Evolutionary conservation across 2,329 filamentous ascomycete genomes (phyloP).

Genomic region (Tolypocladium cylindrosporum): DNA sequence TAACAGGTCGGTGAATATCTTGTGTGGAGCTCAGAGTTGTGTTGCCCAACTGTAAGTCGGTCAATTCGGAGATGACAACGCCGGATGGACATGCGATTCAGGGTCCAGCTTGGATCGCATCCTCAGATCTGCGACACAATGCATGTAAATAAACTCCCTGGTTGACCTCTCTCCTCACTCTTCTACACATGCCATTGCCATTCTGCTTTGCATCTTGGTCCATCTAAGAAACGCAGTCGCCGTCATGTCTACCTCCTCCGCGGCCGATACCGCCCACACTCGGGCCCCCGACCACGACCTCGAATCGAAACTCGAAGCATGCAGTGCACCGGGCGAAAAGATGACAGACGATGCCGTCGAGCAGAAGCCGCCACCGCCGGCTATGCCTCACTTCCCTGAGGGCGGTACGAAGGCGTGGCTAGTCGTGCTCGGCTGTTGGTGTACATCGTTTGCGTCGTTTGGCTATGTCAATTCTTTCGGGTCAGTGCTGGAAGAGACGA

Average conservation of each 20-base stretch:
- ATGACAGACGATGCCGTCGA: not conserved
- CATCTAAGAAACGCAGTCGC: not conserved
- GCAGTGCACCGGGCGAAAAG: not conserved
- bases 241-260: not conserved
- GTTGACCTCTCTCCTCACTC: not conserved
- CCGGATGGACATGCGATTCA: not conserved
- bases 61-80: not conserved
- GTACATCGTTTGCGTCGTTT: not conserved
- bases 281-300: not conserved
- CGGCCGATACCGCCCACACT: not conserved
- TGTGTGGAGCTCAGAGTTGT: not conserved
- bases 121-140: not conserved
- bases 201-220: not conserved
- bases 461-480: not conserved
- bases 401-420: not conserved
- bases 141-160: not conserved
- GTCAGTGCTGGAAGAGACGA: not conserved
- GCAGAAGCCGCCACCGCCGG: not conserved
- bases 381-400: not conserved
- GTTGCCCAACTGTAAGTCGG: not conserved
- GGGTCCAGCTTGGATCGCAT: not conserved
- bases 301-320: not conserved
- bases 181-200: not conserved
- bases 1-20: too few relatives aligned
- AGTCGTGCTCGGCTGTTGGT: not conserved